Evolutionary conservation across 2,329 filamentous ascomycete species (phyloP), one percentile per base, ranked within the genome.

Genomic region (Diaporthe batatas): DNA sequence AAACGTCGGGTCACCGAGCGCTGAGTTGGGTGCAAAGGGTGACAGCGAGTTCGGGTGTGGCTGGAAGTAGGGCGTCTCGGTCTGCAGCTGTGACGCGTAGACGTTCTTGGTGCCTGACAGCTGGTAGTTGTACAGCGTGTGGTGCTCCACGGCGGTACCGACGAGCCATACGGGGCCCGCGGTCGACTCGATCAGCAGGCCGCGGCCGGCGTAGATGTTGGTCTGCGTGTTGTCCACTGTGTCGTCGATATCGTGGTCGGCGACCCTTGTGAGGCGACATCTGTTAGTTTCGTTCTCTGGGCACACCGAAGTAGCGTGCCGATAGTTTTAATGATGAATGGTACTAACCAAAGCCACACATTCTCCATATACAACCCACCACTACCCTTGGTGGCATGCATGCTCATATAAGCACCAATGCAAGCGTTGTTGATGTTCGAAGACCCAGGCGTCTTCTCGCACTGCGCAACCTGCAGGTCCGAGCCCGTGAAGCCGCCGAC

Each of bases 61-160:
- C 81, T 93, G 91, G 82, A 88, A 93, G 80, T 94, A 94, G 1
- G 92, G 89, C 6, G 91, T 91, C 79, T 94, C 91, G 68, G 91
- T 91, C 79, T 94, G 92, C 72, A 91, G 88, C 77, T 91, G 86
- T 23, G 89, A 90, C 76, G 89, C 87, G 78, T 89, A 91, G 74
- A 92, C 83, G 78, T 93, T 88, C 71, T 85, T 84, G 12, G 91
- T 91, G 69, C 85, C 84, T 75, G 84, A 82, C 73, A 93, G 84
- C 77, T 93, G 89, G 81, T 93, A 93, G 79, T 93, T 90, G 79
- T 91, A 92, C 23, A 92, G 82, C 10, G 89, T 86, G 55, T 87
- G 87, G 81, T 93, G 92, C 81, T 94, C 92, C 0, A 88, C 88
- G 0, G 88, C 86, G 0, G 91, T 91, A 11, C 91, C 91, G 72